These are phyloP conservation scores for rapeseed (Brassica napus) DNA, from an alignment of 345 rosid genomes.

Conservation along the genomic window DNA sequence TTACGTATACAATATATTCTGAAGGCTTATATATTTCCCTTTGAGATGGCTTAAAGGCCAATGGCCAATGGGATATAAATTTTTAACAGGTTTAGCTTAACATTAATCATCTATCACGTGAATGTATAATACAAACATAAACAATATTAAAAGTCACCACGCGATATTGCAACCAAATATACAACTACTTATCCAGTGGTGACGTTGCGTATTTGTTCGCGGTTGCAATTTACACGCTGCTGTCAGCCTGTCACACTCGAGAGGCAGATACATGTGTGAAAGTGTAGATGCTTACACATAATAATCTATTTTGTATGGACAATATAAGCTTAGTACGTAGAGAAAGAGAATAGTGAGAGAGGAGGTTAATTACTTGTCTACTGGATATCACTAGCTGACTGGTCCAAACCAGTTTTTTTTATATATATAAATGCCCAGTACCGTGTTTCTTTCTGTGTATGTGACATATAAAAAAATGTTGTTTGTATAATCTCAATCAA, in stretches of 20 bases:
- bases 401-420: no score
- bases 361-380: no score
- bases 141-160: background rate
- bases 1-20: background rate
- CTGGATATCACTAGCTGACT: no score
- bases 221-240: background rate
- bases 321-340: background rate
- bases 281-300: background rate
- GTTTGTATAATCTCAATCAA: background rate
- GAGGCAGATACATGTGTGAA: background rate
- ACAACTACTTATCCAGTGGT: background rate
- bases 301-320: background rate
- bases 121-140: background rate
- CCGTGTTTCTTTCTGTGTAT: background rate
- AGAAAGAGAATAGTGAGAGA: no score
- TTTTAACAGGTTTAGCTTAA: background rate
- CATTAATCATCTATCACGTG: background rate
- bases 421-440: background rate
- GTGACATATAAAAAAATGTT: background rate
- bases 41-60: background rate
- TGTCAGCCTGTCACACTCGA: background rate
- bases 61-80: background rate
- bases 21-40: background rate
- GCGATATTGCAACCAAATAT: background rate
- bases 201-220: background rate